These are phyloP conservation scores for Phytophthora sp. DNA, from an alignment of 352 stramenopile genomes.

Conservation along the genomic window DNA sequence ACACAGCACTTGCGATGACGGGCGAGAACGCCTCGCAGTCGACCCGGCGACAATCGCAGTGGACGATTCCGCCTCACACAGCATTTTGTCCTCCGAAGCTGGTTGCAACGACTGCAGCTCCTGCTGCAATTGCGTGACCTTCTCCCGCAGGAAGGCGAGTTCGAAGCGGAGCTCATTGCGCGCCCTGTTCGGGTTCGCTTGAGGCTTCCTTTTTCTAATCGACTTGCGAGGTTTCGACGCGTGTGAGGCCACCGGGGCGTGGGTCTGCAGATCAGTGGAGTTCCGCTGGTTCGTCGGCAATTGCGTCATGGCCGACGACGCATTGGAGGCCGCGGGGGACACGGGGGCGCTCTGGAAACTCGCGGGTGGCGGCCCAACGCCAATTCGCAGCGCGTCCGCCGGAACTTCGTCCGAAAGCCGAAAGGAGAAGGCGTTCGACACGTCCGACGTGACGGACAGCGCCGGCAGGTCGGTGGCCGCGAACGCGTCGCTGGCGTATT, in stretches of 20 bases:
- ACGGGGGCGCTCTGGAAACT: no score
- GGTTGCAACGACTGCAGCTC: slow-evolving; percentile 53
- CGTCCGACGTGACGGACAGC: slow-evolving; percentile 22
- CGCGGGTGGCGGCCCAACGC: slow-evolving; percentile 2
- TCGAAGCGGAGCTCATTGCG: slow-evolving; percentile 64
- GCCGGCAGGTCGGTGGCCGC: slow-evolving; percentile 5
- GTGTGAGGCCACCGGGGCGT: neutral
- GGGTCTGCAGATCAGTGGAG: no score
- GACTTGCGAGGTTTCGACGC: slow-evolving; percentile 12
- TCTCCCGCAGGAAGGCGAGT: slow-evolving; percentile 69
- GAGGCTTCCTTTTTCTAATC: slow-evolving; percentile 33
- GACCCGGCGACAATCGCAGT: slow-evolving; percentile 1
- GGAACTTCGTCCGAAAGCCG: slow-evolving; percentile 3
- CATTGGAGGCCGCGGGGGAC: neutral
- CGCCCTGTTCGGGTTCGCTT: slow-evolving; percentile 35
- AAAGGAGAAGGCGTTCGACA: slow-evolving; percentile 20
- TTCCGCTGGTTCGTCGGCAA: neutral
- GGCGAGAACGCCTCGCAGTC: slow-evolving; percentile 1
- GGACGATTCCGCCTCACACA: slow-evolving; percentile 17
- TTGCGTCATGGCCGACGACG: neutral
- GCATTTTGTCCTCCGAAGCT: neutral
- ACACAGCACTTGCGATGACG: slow-evolving; percentile 29
- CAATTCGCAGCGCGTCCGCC: neutral
- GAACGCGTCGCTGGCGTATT: slow-evolving; percentile 25
- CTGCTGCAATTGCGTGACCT: slow-evolving; percentile 62